Conservation (phyloP, 257 asterid genomes). For the Solanum gracilifrons region DNA sequence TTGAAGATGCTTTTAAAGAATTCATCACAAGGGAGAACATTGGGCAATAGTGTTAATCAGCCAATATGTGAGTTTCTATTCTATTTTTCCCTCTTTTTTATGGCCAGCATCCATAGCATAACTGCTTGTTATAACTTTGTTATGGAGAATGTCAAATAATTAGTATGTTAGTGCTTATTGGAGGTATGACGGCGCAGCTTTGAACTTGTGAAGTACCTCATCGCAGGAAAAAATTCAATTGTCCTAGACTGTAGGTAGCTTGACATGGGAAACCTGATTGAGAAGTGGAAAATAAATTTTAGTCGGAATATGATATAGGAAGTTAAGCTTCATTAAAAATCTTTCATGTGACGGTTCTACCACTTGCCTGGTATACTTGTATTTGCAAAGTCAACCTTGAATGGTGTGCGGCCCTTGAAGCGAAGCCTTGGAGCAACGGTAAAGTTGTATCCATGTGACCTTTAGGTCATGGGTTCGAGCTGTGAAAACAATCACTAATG, state of each 20-base stretch:
- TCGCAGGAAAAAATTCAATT: not conserved
- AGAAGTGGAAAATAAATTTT: not conserved
- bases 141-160: not conserved
- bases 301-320: not conserved
- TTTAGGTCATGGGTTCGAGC: too few relatives aligned
- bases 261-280: not conserved
- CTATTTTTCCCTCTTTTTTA: not conserved
- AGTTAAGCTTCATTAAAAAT: not conserved
- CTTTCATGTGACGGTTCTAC: not conserved
- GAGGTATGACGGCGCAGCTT: not conserved
- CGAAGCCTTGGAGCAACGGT: not conserved
- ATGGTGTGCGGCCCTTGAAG: not conserved
- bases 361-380: not conserved
- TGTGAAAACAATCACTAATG: too few relatives aligned
- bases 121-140: not conserved
- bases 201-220: not conserved
- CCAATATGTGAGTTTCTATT: constrained; percentile 57
- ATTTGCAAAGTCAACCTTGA: not conserved
- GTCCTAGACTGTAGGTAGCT: not conserved
- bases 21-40: constrained; percentile 77
- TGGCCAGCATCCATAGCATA: not conserved
- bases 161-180: not conserved
- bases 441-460: too few relatives aligned
- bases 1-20: constrained; percentile 88
- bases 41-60: constrained; percentile 70